phyloP scores from a whole-genome alignment of 2,329 filamentous ascomycete species.

The Huntiella decipiens region DNA sequence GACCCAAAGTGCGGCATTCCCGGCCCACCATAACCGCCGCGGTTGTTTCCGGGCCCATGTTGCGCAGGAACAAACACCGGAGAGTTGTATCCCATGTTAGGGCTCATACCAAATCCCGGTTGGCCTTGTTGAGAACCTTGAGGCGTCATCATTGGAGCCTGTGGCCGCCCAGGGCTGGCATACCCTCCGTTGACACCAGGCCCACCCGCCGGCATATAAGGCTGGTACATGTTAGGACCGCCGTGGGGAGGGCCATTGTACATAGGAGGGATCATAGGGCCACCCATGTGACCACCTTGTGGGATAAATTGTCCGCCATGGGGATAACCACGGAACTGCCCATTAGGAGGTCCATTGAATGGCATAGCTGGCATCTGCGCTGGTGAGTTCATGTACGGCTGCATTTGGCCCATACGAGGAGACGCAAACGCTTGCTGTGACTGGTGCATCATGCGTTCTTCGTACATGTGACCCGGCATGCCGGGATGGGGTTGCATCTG shows the following conservation, averaged over 20 bases:
- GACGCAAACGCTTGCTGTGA: conserved; percentile 74
- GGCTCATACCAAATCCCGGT: conserved; percentile 56
- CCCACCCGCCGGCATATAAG: conserved; percentile 41
- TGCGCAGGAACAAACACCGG: conserved; percentile 49
- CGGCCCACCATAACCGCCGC: conserved; percentile 35
- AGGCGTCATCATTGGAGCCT: conserved; percentile 81
- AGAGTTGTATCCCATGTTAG: conserved; percentile 54
- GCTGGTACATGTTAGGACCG: conserved; percentile 54
- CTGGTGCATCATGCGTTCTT: conserved; percentile 66
- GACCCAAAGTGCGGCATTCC: conserved; percentile 44
- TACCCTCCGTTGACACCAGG: conserved; percentile 43
- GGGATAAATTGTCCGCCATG: conserved; percentile 46
- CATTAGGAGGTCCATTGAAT: conserved; percentile 47
- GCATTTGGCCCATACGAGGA: conserved; percentile 53
- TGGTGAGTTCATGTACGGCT: conserved; percentile 50
- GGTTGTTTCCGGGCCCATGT: conserved; percentile 43
- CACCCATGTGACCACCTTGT: conserved; percentile 52
- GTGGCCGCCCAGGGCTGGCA: conserved; percentile 66
- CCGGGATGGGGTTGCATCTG: conserved; percentile 56
- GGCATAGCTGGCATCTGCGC: conserved; percentile 53
- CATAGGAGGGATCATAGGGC: conserved; percentile 67
- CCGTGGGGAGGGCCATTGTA: conserved; percentile 45
- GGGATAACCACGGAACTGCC: conserved; percentile 50
- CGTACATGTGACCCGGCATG: conserved; percentile 37
- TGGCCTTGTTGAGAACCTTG: conserved; percentile 89